Conservation (phyloP, 768 basidiomycete genomes). For the Hemileccinum impolitum region DNA sequence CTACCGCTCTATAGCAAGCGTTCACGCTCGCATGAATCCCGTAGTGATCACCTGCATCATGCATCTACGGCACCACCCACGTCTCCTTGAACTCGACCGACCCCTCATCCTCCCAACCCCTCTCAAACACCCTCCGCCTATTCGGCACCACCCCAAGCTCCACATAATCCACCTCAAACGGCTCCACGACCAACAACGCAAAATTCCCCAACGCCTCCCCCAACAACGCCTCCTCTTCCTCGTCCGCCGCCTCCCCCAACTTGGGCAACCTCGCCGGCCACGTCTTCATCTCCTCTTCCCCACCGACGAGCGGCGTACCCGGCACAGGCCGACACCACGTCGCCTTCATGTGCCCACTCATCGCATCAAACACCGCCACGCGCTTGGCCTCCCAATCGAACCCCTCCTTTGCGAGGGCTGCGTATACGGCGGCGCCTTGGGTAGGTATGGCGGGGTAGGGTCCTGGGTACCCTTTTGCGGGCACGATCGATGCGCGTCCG, state of each 20-base stretch:
- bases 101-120: conserved; percentile 26
- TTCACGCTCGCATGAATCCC: no score
- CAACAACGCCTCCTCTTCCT: conserved; percentile 45
- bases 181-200: conserved; percentile 69
- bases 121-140: conserved; percentile 52
- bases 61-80: conserved; percentile 69
- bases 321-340: conserved; percentile 69
- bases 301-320: conserved; percentile 50
- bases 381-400: conserved; percentile 65
- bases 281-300: conserved; percentile 52
- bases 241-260: conserved; percentile 42
- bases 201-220: conserved; percentile 62
- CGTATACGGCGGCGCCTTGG: conserved; percentile 27
- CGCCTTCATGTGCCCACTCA: conserved; percentile 65
- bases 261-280: conserved; percentile 61
- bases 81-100: conserved; percentile 54
- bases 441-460: conserved; percentile 10
- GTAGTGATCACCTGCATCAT: no score
- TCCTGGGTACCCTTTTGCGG: conserved; percentile 40
- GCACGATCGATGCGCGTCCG: conserved; percentile 55
- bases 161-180: conserved; percentile 63
- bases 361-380: conserved; percentile 50
- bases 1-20: no score
- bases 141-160: conserved; percentile 59
- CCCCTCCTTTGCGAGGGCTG: conserved; percentile 35